phyloP scores from a whole-genome alignment of 1,284 basidiomycete species.

The Sporisorium exsertum region DNA sequence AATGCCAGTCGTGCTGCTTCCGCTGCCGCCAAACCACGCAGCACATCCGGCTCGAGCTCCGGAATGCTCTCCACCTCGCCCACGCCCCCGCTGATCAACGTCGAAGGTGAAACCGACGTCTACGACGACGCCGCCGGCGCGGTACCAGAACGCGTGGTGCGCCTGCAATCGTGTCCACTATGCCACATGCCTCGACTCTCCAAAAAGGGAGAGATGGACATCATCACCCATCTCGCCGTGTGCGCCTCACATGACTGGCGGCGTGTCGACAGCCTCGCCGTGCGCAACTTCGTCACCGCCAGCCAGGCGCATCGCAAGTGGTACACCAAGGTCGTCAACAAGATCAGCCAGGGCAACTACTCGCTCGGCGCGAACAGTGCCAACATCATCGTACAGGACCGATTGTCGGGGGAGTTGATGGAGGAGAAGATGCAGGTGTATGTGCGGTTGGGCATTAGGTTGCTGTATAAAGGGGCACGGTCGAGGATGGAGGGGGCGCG shows the following conservation, averaged over 20 bases:
- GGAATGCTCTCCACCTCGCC: conserved; percentile 27
- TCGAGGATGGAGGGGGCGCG: conserved; percentile 89
- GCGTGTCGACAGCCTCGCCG: conserved; percentile 77
- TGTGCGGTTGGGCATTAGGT: conserved; percentile 88
- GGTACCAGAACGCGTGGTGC: conserved; percentile 83
- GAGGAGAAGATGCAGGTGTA: conserved; percentile 99
- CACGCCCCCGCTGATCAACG: conserved; percentile 32
- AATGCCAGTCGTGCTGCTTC: neutral
- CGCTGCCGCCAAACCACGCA: conserved; percentile 9
- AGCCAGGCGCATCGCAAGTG: conserved; percentile 96
- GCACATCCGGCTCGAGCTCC: conserved; percentile 20
- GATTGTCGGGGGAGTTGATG: conserved; percentile 86
- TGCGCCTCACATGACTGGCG: conserved; percentile 92
- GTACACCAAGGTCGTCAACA: conserved; percentile 87
- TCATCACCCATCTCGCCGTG: conserved; percentile 86
- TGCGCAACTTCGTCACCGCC: conserved; percentile 94
- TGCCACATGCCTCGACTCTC: conserved; percentile 88
- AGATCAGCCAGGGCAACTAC: conserved; percentile 82
- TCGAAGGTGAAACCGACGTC: conserved; percentile 16
- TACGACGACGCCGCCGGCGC: conserved; percentile 9
- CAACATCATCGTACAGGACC: conserved; percentile 79
- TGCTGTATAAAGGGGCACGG: conserved; percentile 91
- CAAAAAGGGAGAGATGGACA: conserved; percentile 89
- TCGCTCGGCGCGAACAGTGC: conserved; percentile 89
- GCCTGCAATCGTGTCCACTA: conserved; percentile 90